A percentile compares a stretch with the other conserved stretches of the same genome.
Conservation (phyloP, 2,329 filamentous ascomycete species). For the Talaromyces sp. region DNA sequence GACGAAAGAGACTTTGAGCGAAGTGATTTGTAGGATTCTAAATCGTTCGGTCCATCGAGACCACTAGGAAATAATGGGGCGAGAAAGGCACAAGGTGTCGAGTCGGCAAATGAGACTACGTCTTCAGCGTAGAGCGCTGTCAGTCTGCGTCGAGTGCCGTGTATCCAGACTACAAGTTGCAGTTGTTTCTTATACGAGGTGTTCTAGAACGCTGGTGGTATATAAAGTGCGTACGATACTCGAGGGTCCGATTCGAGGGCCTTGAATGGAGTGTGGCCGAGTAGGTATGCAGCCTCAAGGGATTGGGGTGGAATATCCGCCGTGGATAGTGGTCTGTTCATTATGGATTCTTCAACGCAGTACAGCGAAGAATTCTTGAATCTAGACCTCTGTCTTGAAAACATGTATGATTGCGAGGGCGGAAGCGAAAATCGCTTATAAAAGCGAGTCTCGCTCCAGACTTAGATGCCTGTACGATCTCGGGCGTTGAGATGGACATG, state of each 20-base stretch:
- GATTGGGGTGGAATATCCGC: slow-evolving; percentile 20
- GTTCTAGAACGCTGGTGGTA: slow-evolving; percentile 25
- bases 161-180: slow-evolving; percentile 29
- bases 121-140: slow-evolving; percentile 18
- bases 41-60: slow-evolving; percentile 28
- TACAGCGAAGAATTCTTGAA: no score
- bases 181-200: slow-evolving; percentile 12
- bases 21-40: slow-evolving; percentile 30
- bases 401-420: background rate
- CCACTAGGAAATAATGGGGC: slow-evolving; percentile 32
- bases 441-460: background rate
- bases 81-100: slow-evolving; percentile 27
- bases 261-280: slow-evolving; percentile 25
- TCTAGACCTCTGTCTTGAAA: no score
- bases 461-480: background rate
- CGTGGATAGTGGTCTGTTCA: background rate
- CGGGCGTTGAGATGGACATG: no score
- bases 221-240: slow-evolving; percentile 29
- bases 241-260: slow-evolving; percentile 26
- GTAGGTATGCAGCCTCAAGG: slow-evolving; percentile 26
- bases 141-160: slow-evolving; percentile 28
- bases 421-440: background rate
- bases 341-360: no score
- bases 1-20: slow-evolving; percentile 24
- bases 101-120: slow-evolving; percentile 25